phyloP scores from a whole-genome alignment of 2,329 filamentous ascomycete genomes.

The Arthrinium puccinioides region DNA sequence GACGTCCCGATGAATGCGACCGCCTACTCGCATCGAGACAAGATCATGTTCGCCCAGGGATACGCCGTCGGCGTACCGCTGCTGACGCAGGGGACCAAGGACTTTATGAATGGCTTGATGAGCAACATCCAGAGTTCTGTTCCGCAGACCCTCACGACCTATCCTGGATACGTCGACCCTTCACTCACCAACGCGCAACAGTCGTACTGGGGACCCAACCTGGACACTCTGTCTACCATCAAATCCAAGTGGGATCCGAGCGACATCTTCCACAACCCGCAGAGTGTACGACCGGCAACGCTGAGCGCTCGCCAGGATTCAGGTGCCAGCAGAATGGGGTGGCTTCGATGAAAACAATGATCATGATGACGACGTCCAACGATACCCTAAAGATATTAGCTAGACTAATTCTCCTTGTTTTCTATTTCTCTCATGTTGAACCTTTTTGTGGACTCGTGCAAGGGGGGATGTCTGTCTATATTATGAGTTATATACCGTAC shows the following conservation, averaged over 20 bases:
- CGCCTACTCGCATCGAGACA: conserved; percentile 57
- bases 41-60: conserved; percentile 55
- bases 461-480: too few species aligned
- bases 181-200: conserved; percentile 36
- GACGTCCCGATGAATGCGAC: conserved; percentile 49
- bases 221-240: conserved; percentile 36
- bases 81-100: conserved; percentile 35
- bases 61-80: conserved; percentile 46
- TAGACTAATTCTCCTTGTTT: too few species aligned
- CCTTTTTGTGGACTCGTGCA: too few species aligned
- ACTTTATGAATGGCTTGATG: conserved; percentile 47
- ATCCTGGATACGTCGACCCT: conserved; percentile 57
- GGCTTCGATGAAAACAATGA: not conserved
- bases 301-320: conserved; percentile 4
- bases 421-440: too few species aligned
- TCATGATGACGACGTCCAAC: not conserved
- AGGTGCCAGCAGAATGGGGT: not conserved
- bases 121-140: conserved; percentile 29
- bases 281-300: conserved; percentile 35
- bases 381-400: not conserved
- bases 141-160: conserved; percentile 39
- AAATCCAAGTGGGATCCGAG: conserved; percentile 46
- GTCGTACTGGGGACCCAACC: conserved; percentile 49
- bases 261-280: conserved; percentile 52
- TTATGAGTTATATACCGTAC: too few species aligned